These are phyloP conservation scores for Clarireedia homoeocarpa DNA, from an alignment of 2,329 filamentous ascomycete species.

Conservation along the genomic window DNA sequence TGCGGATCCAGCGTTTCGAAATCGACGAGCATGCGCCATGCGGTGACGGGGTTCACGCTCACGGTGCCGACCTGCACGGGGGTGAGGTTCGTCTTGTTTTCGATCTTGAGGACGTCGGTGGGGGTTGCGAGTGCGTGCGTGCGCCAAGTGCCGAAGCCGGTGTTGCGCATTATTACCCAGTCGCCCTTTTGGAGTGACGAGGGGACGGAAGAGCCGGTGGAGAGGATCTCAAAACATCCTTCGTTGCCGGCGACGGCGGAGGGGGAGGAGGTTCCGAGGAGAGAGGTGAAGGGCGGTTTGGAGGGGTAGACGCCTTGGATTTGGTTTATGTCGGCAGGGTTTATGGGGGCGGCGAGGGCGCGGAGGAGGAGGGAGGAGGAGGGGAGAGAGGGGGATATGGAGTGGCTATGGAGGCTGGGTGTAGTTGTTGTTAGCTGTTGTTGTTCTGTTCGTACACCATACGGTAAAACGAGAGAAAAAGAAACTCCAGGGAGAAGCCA, in stretches of 20 bases:
- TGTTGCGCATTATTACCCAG: slow-evolving; percentile 83
- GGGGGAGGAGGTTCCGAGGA: slow-evolving; percentile 69
- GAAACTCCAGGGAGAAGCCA: neutral
- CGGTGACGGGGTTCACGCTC: slow-evolving; percentile 86
- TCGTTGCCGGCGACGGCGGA: slow-evolving; percentile 83
- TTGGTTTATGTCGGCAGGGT: slow-evolving; percentile 96
- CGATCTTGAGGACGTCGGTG: slow-evolving; percentile 58
- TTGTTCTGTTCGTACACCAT: too few relatives aligned
- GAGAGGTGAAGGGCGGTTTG: slow-evolving; percentile 67
- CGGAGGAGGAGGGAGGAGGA: slow-evolving; percentile 64
- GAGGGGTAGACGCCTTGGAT: slow-evolving; percentile 94
- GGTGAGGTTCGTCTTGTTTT: slow-evolving; percentile 60
- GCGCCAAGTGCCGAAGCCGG: slow-evolving; percentile 87
- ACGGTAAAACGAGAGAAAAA: too few relatives aligned
- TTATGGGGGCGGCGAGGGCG: slow-evolving; percentile 85
- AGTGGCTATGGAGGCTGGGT: slow-evolving; percentile 61
- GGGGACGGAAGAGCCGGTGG: slow-evolving; percentile 47
- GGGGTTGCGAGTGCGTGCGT: slow-evolving; percentile 71
- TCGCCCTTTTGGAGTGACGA: slow-evolving; percentile 60
- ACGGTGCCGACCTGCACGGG: slow-evolving; percentile 80
- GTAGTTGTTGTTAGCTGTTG: slow-evolving; percentile 7
- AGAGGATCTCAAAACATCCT: slow-evolving; percentile 83
- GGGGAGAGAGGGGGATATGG: slow-evolving; percentile 68
- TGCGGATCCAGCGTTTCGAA: slow-evolving; percentile 48
- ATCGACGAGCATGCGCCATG: slow-evolving; percentile 85